Evolutionary conservation across 2,329 filamentous ascomycete genomes (phyloP).

Genomic region (Aspergillus fijiensis): DNA sequence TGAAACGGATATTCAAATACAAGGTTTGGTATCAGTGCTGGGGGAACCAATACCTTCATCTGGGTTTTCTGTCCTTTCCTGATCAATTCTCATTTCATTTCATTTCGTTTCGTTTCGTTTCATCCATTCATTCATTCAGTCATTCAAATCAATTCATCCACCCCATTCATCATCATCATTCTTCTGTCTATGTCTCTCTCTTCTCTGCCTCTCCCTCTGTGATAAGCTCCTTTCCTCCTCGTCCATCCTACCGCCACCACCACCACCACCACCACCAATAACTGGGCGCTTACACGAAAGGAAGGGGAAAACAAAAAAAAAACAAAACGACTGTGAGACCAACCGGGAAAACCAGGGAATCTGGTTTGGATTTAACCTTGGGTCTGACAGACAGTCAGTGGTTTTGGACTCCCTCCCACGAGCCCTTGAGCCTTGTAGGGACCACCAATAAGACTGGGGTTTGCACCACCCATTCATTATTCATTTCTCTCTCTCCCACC

Average conservation of each 20-base stretch:
- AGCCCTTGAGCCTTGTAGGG: slow-evolving; percentile 1
- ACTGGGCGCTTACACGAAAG: slow-evolving; percentile 4
- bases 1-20: slow-evolving; percentile 22
- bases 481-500: background rate
- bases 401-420: slow-evolving; percentile 12
- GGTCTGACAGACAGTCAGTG: slow-evolving; percentile 12
- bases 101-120: slow-evolving; percentile 13
- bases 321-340: slow-evolving; percentile 6
- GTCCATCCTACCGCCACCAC: background rate
- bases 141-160: background rate
- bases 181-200: slow-evolving; percentile 1
- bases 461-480: slow-evolving; percentile 19
- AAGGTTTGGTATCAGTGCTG: slow-evolving; percentile 22
- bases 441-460: slow-evolving; percentile 20
- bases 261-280: background rate
- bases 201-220: slow-evolving; percentile 1
- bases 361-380: slow-evolving; percentile 12
- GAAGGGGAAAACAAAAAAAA: background rate
- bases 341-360: slow-evolving; percentile 9
- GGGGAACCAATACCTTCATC: slow-evolving; percentile 7
- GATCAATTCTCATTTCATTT: slow-evolving; percentile 4
- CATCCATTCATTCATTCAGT: slow-evolving; percentile 10
- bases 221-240: background rate
- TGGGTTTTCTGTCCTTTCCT: slow-evolving; percentile 13
- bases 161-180: background rate